Conservation (phyloP, 345 rosid species). For the Eucalyptus polyanthemos region DNA sequence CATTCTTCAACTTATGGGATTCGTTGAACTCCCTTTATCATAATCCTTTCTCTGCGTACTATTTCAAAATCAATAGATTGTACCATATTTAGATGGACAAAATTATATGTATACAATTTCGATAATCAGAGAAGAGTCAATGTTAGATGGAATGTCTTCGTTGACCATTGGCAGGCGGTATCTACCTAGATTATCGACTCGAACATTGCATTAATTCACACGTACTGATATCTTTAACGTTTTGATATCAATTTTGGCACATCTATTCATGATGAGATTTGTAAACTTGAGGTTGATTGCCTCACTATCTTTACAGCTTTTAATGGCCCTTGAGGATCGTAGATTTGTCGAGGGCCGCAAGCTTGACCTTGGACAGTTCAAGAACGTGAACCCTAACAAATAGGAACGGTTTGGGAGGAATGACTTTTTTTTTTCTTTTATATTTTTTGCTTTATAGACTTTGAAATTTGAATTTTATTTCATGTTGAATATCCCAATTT, state of each 20-base stretch:
- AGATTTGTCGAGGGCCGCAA: background rate
- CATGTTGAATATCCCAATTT: background rate
- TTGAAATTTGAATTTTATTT: background rate
- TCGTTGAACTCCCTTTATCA: background rate
- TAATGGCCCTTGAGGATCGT: background rate
- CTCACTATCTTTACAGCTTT: background rate
- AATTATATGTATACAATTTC: background rate
- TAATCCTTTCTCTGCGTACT: background rate
- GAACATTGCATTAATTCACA: background rate
- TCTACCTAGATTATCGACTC: background rate
- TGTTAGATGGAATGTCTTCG: background rate
- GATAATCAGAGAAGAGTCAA: background rate
- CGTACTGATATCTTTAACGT: background rate
- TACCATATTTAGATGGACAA: background rate
- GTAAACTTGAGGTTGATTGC: background rate
- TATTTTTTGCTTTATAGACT: background rate
- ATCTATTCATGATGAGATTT: background rate
- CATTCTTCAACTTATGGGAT: background rate
- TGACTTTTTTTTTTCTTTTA: background rate
- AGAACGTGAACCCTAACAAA: background rate
- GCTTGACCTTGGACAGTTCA: background rate
- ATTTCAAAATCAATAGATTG: background rate
- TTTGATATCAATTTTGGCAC: background rate
- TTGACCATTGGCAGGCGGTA: background rate
- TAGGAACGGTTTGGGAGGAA: background rate